Base-by-base conservation (phyloP, 768 basidiomycete species). In the Boletales sp. region DNA sequence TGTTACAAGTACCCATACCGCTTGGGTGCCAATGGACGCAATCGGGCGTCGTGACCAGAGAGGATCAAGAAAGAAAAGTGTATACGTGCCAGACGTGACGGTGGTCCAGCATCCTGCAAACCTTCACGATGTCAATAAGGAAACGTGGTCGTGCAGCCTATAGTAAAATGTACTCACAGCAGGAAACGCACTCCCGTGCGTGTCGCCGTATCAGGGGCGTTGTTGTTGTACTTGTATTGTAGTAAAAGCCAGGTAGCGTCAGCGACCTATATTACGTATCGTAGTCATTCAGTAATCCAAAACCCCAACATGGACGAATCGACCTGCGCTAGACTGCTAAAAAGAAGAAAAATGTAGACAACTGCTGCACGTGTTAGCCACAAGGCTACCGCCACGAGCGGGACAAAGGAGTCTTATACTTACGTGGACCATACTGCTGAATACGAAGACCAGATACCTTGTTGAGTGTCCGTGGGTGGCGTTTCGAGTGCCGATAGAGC, bases 71-170 rank as follows among this genome's bases (percentile, higher is more conserved):
- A 84, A 82, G 34, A 84, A 72, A 36, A 83, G 63, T n/a, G 77
- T 75, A 48, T 78, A 80, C 18, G 66, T 68, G 25, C 75, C 76
- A 11, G 79, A 74, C 15, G 78, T 83, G 7, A 79, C 51, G 4
- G 74, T 65, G 25, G 84, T 84, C 84, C 84, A 86, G 57, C 75
- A 80, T 3, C 81, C 74, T 15, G 74, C 66, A 57, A 83, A 83
- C 46, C 84, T 86, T 53, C 21, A 41, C 15, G 34, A 44, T 13
- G 44, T 53, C 46, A 57, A 19, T 34, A 45, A 33, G 40, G 47
- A 38, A 45, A 38, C 47, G 47, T 41, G 42, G 14, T 19, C 41
- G 21, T 46, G 11, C 11, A 30, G 5, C 51, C 18, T 14, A 21
- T 32, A 17, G 41, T 41, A 8, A 28, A 51, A 41, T 32, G 43